Percentiles rank a stretch among this genome's conserved stretches.
phyloP scores from a whole-genome alignment of 2,329 filamentous ascomycete species.

The Madurella fahalii region DNA sequence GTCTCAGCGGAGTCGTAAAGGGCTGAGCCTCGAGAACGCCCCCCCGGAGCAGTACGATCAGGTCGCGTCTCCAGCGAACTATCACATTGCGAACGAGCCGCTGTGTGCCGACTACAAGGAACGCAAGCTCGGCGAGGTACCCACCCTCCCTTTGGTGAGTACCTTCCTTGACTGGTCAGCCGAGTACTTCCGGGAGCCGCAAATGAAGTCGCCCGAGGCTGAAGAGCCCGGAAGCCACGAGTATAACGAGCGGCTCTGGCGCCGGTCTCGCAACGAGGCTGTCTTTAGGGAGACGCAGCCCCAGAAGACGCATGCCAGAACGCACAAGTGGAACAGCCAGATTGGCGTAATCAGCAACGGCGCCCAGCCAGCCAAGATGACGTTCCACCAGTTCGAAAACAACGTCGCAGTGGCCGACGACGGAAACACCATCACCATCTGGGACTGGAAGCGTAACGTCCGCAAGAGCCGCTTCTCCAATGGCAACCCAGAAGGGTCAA shows the following conservation, averaged over 20 bases:
- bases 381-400: slow-evolving; percentile 96
- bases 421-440: slow-evolving; percentile 82
- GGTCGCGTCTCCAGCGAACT: slow-evolving; percentile 60
- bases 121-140: slow-evolving; percentile 54
- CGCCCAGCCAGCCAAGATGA: slow-evolving; percentile 86
- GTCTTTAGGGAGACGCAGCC: slow-evolving; percentile 92
- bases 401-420: slow-evolving; percentile 93
- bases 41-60: slow-evolving; percentile 74
- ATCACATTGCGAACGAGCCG: slow-evolving; percentile 73
- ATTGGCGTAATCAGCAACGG: slow-evolving; percentile 82
- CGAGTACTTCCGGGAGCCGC: slow-evolving; percentile 95
- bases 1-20: slow-evolving; percentile 39
- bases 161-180: slow-evolving; percentile 93
- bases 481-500: slow-evolving; percentile 84
- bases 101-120: slow-evolving; percentile 70
- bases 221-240: slow-evolving; percentile 95
- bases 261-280: slow-evolving; percentile 84
- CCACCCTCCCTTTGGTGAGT: slow-evolving; percentile 71
- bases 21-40: slow-evolving; percentile 40
- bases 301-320: slow-evolving; percentile 82
- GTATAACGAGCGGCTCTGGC: slow-evolving; percentile 93
- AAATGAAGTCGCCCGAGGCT: slow-evolving; percentile 94
- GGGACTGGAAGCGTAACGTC: slow-evolving; percentile 82
- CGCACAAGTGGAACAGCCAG: slow-evolving; percentile 80
- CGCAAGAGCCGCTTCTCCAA: slow-evolving; percentile 86